These are phyloP conservation scores for Paxillus involutus DNA, from an alignment of 768 basidiomycete species.

Conservation along the genomic window DNA sequence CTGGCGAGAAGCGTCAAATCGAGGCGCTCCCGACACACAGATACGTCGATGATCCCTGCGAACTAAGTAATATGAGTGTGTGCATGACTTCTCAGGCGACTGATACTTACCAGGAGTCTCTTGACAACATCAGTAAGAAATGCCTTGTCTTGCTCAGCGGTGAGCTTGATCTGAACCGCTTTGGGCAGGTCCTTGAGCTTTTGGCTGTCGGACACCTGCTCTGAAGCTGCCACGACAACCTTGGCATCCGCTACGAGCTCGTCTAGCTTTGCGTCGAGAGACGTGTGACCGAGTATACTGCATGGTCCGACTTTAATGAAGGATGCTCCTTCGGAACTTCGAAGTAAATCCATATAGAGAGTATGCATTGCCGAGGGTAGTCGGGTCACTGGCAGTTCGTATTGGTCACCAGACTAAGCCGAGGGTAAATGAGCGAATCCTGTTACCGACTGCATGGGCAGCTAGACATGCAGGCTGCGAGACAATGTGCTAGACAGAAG, in stretches of 20 bases:
- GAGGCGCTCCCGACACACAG: conserved; percentile 71
- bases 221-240: conserved; percentile 35
- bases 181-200: conserved; percentile 25
- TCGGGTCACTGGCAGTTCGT: no score
- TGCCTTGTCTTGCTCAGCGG: conserved; percentile 63
- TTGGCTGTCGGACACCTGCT: conserved; percentile 26
- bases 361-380: no score
- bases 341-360: no score
- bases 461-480: no score
- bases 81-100: not conserved
- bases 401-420: no score
- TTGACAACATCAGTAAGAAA: conserved; percentile 57
- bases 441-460: no score
- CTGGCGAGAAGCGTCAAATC: conserved; percentile 63
- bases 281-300: no score
- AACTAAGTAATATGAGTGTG: conserved; percentile 40
- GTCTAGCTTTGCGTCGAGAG: conserved; percentile 74
- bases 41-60: conserved; percentile 52
- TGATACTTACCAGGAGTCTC: conserved; percentile 51
- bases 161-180: conserved; percentile 47
- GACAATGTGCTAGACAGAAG: no score
- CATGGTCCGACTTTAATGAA: no score
- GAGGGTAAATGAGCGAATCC: no score
- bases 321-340: no score
- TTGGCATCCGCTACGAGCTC: conserved; percentile 62